A percentile compares a stretch with the other conserved stretches of the same genome.
Conservation (phyloP, 345 rosid genomes). For the Hirschfeldia incana region DNA sequence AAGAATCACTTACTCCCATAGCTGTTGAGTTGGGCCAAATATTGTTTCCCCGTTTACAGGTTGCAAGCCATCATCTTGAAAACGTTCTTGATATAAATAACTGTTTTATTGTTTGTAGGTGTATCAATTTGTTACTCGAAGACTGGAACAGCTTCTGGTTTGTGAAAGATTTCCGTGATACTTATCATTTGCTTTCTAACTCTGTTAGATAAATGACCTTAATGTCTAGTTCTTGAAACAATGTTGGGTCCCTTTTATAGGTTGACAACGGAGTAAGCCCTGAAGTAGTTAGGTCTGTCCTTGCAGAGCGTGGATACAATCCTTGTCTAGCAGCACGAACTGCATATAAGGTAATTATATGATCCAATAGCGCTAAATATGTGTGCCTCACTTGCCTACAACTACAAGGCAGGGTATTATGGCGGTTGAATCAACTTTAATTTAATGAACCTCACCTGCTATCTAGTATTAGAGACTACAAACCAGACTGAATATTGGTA, state of each 20-base stretch:
- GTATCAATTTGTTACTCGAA: constrained; percentile 75
- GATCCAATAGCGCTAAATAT: constrained; percentile 15
- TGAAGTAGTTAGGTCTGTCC: constrained; percentile 86
- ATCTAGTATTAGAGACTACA: constrained; percentile 10
- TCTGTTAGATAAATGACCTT: background rate
- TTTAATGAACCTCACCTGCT: background rate
- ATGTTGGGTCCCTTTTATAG: constrained; percentile 40
- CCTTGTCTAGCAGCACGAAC: constrained; percentile 91
- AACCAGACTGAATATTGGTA: background rate
- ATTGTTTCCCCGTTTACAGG: background rate
- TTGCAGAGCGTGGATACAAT: constrained; percentile 70
- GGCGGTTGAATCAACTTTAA: background rate
- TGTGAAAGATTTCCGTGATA: constrained; percentile 30
- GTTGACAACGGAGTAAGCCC: constrained; percentile 82
- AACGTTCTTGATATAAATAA: background rate
- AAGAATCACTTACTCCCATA: constrained; percentile 39
- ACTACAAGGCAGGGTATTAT: constrained; percentile 6
- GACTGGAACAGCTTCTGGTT: constrained; percentile 95
- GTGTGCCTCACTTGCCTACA: constrained; percentile 5
- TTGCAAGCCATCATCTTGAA: constrained; percentile 19
- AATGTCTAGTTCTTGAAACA: constrained; percentile 18
- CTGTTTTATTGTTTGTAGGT: constrained; percentile 48
- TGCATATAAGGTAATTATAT: constrained; percentile 60
- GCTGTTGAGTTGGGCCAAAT: constrained; percentile 3
- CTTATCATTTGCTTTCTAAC: background rate